Evolutionary conservation across 2,329 filamentous ascomycete genomes (phyloP), one percentile per base, ranked within the genome.

Genomic region (Fusarium sp.): DNA sequence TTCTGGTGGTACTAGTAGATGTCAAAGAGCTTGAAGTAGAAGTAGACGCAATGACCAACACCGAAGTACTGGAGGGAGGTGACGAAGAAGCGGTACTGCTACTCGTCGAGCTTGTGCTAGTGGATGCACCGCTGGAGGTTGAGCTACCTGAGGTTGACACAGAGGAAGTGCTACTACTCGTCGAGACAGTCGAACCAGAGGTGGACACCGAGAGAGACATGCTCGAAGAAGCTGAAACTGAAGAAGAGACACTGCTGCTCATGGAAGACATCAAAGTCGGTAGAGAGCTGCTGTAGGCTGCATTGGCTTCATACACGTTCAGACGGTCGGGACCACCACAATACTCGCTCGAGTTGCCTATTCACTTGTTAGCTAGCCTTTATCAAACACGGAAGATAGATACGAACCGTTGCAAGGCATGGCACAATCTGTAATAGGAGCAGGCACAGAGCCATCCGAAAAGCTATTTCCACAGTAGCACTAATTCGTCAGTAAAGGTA

Each of bases 391-490:
- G 2, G 6, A 20, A 4, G 11, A 46, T 39, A 40, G 11, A 7
- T 18, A 27, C 69, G 20, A 23, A 68, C 73, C 78, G 7, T 76
- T 76, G 55, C 79, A 81, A 13, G 72, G 41, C 75, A 80, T 79
- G 11, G 58, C 67, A 33, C 79, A 81, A 2, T 80, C 77, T 1
- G 67, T 47, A 4, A 71, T 70, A 0, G 75, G 58, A 1, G 79
- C 76, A 13, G 73, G 57, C 2, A 76, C 55, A 1, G 79, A 69
- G 1, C 76, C 78, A 14, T 56, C 53, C 0, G 43, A 33, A 5
- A 80, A 72, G 0, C 27, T 18, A 53, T 78, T 76, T 2, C 76
- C 79, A 9, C 79, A 81, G 67, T 77, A 81, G 17, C 79, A 81
- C 75, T 77, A 7, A 15, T 0, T 0, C 2, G 13, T 51, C 4